Conservation (phyloP, 176 grass and related monocot genomes). For the Melocanna baccifera region DNA sequence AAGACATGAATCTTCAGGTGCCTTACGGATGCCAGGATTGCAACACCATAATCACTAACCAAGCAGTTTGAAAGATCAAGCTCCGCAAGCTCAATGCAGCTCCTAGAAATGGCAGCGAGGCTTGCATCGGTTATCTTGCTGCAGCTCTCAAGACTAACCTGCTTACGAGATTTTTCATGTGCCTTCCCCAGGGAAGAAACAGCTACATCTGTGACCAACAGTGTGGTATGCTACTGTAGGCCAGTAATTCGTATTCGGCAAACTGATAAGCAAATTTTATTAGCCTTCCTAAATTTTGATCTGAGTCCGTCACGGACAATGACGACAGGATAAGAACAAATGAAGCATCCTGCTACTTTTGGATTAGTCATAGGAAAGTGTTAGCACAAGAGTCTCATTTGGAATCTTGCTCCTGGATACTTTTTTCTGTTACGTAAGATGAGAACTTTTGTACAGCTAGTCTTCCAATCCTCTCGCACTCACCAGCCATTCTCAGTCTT, state of each 20-base stretch:
- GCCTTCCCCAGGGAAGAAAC: constrained; percentile 57
- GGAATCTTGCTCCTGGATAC: background rate
- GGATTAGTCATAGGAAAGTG: background rate
- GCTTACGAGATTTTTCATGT: constrained; percentile 70
- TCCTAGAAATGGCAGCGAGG: constrained; percentile 48
- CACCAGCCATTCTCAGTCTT: background rate
- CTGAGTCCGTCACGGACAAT: too few relatives aligned
- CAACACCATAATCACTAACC: constrained; percentile 65
- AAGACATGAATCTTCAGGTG: constrained; percentile 71
- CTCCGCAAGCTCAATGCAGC: constrained; percentile 59
- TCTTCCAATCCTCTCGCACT: background rate
- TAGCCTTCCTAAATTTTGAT: too few relatives aligned
- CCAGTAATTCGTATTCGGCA: too few relatives aligned
- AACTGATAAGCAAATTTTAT: too few relatives aligned
- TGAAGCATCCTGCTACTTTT: background rate
- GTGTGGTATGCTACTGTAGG: too few relatives aligned
- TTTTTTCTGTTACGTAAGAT: background rate
- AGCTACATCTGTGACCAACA: constrained; percentile 50
- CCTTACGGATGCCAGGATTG: constrained; percentile 53
- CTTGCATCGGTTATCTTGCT: constrained; percentile 79
- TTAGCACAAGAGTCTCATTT: background rate
- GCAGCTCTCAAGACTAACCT: constrained; percentile 75
- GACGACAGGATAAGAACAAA: background rate
- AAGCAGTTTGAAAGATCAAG: constrained; percentile 77
- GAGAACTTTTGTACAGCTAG: background rate